Evolutionary conservation across 306 rosid genomes (phyloP).

Genomic region (Lotus japonicus): DNA sequence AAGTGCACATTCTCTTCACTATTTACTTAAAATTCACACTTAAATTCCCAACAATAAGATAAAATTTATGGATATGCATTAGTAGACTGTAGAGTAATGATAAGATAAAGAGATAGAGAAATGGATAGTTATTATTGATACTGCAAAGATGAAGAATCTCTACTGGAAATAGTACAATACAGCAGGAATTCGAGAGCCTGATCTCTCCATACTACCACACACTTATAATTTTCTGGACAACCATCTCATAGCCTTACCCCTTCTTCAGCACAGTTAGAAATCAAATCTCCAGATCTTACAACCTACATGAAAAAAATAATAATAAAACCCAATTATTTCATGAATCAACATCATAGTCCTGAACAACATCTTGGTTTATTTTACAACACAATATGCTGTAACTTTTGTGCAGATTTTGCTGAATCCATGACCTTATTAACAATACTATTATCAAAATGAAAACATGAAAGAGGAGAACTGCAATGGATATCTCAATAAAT

Average conservation of each 20-base stretch:
- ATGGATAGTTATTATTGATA: too few species aligned
- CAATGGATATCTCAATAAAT: too few species aligned
- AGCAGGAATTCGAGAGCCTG: too few species aligned
- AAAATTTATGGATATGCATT: neutral
- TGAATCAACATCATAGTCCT: neutral
- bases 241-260: constrained; percentile 94
- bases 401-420: constrained; percentile 79
- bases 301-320: constrained; percentile 48
- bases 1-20: neutral
- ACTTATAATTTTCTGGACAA: too few species aligned
- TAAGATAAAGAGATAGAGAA: too few species aligned
- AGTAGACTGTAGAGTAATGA: too few species aligned
- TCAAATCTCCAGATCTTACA: constrained; percentile 96
- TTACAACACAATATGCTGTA: neutral
- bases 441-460: too few species aligned
- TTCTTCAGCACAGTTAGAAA: constrained; percentile 92
- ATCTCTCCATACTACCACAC: too few species aligned
- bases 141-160: too few species aligned
- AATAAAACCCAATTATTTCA: neutral
- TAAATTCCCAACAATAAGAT: neutral
- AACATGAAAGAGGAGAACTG: too few species aligned
- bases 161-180: constrained; percentile 46
- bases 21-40: too few species aligned
- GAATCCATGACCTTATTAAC: constrained; percentile 82
- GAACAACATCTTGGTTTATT: neutral